Evolutionary conservation across 805 yeast species (phyloP), one percentile per base, ranked within the genome.

Genomic region (Kuraishia hungarica): DNA sequence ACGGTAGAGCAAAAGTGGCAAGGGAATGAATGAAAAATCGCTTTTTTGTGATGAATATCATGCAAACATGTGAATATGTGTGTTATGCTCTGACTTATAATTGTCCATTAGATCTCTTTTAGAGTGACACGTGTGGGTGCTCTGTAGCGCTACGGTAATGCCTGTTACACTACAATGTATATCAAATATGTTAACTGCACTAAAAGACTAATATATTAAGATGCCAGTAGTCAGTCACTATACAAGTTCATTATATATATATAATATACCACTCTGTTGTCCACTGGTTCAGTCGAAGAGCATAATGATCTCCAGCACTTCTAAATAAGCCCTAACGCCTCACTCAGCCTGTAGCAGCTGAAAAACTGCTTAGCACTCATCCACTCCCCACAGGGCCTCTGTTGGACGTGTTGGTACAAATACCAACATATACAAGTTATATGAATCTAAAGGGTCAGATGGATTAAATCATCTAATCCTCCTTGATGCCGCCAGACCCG

Each of bases 401-500:
- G 43, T 35, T 13, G 43, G 43, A 10, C n/a, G 11, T 13, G 43
- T 35, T 35, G 43, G 17, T 15, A 35, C 8, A 17, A 15, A 15
- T 13, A 35, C 43, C 43, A 13, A 35, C 43, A 10, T 15, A 13
- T 15, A 35, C 43, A 13, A 2, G n/a, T 35, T n/a, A 13, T 6
- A 35, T 35, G 43, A 35, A 17, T 35, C 43, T 35, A 15, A 35
- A 35, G 11, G 43, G 11, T 15, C 43, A 35, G 4, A 48, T n/a
- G n/a, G n/a, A n/a, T 20, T 20, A 23, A 60, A 35, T 35, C 43
- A 35, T 57, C 68, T 82, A 89, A 67, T 90, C 96, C 72, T 85
- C 89, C 78, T 92, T 91, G 71, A 86, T 78, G 72, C 97, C 97
- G 66, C 94, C 93, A 55, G 80, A 68, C 65, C 97, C 97, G 59